Evolutionary conservation across 306 rosid species (phyloP).

Genomic region (Leucaena leucocephala): DNA sequence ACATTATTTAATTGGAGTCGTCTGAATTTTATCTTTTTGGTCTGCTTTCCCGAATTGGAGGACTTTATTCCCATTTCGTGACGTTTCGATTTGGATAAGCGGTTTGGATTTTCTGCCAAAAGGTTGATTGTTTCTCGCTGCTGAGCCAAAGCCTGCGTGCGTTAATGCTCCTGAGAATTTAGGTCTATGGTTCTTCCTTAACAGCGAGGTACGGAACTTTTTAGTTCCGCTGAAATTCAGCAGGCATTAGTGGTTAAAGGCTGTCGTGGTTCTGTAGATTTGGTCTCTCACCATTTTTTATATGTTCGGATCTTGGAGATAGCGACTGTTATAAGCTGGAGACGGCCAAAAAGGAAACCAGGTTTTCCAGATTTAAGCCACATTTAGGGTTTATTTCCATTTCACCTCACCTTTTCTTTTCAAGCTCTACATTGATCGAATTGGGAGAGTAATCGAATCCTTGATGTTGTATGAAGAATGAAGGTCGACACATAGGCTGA

Average conservation of each 20-base stretch:
- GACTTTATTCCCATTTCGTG: conserved; percentile 28
- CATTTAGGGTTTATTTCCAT: conserved; percentile 41
- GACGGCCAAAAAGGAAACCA: not conserved
- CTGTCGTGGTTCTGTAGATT: not conserved
- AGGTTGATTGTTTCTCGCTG: not conserved
- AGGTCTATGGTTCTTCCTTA: conserved; percentile 1
- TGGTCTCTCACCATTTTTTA: not conserved
- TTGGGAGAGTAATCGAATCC: conserved; percentile 17
- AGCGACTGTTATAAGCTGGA: not conserved
- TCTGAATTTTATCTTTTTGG: not conserved
- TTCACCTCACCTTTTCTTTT: not conserved
- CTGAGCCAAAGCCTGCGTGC: conserved; percentile 1
- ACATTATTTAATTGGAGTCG: not conserved
- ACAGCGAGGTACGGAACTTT: not conserved
- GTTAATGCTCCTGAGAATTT: conserved; percentile 38
- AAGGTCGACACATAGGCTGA: not conserved
- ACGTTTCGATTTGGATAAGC: conserved; percentile 27
- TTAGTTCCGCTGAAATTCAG: not conserved
- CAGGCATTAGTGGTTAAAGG: not conserved
- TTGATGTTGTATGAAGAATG: not conserved
- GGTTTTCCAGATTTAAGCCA: conserved; percentile 2
- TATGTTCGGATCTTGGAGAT: conserved; percentile 12
- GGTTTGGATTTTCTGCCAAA: conserved; percentile 5
- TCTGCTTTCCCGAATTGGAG: not conserved
- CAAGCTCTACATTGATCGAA: conserved; percentile 42